These are phyloP conservation scores for Lecanosticta acicola DNA, from an alignment of 2,329 filamentous ascomycete genomes.

Conservation along the genomic window DNA sequence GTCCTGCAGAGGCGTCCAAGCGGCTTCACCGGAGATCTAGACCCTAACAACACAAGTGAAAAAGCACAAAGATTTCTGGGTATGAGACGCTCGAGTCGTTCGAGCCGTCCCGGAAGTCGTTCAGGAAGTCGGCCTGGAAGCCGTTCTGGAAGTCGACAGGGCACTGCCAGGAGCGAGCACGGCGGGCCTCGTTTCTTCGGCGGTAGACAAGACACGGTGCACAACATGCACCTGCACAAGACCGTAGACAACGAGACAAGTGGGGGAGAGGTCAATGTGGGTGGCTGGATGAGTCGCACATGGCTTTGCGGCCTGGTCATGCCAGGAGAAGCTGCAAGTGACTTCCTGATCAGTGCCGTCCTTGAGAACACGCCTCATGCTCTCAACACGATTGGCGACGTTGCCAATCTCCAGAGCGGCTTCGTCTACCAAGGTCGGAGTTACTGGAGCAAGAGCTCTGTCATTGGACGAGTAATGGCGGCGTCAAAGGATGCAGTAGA, in stretches of 20 bases:
- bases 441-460: conserved; percentile 54
- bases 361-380: conserved; percentile 51
- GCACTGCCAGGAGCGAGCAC: conserved; percentile 1
- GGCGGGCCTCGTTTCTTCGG: not conserved
- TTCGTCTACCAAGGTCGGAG: conserved; percentile 47
- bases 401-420: conserved; percentile 50
- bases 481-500: conserved; percentile 31
- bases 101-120: too few species aligned
- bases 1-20: conserved; percentile 17
- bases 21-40: conserved; percentile 3
- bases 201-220: conserved; percentile 7
- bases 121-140: too few species aligned
- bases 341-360: conserved; percentile 52
- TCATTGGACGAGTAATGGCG: conserved; percentile 51
- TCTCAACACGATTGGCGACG: conserved; percentile 44
- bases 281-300: conserved; percentile 49
- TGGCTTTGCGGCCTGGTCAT: conserved; percentile 52
- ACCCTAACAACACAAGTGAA: not conserved
- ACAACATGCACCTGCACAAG: conserved; percentile 15
- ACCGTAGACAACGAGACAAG: not conserved
- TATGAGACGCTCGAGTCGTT: conserved; percentile 2
- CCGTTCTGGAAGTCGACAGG: conserved; percentile 2
- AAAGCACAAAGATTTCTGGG: conserved; percentile 5
- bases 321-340: conserved; percentile 49
- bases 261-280: conserved; percentile 11